A percentile compares a stretch with the other conserved stretches of the same genome.
Evolutionary conservation across 2,329 filamentous ascomycete genomes (phyloP).

Genomic region (Colletotrichum incanum): DNA sequence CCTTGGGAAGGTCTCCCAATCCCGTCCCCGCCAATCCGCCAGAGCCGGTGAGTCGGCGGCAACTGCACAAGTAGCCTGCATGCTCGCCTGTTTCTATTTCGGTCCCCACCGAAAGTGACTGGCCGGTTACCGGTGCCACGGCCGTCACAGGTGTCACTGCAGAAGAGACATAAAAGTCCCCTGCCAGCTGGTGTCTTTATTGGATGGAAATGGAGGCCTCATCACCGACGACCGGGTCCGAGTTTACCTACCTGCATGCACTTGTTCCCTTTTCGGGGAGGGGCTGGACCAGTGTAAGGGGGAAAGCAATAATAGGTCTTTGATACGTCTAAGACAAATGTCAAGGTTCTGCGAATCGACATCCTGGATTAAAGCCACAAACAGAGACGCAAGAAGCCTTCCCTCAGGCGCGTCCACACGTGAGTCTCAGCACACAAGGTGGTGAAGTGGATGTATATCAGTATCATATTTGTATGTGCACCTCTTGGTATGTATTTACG

Average conservation of each 20-base stretch:
- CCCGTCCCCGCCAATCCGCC: background rate
- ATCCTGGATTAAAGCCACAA: background rate
- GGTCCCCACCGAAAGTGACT: constrained; percentile 1
- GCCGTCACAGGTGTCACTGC: background rate
- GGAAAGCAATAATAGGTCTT: background rate
- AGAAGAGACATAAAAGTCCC: background rate
- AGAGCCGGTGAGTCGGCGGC: background rate
- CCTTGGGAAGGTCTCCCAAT: background rate
- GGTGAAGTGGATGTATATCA: background rate
- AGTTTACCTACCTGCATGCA: background rate
- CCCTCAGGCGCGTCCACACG: background rate
- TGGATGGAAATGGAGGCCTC: background rate
- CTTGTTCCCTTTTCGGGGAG: background rate
- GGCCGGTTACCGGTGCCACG: constrained; percentile 3
- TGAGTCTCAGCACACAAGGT: background rate
- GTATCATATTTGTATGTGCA: background rate
- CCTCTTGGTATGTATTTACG: background rate
- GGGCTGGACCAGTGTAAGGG: background rate
- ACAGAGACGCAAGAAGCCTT: background rate
- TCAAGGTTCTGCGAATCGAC: background rate
- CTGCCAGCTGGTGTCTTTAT: background rate
- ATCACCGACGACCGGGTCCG: background rate
- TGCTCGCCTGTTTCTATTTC: background rate
- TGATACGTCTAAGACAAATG: background rate
- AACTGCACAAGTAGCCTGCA: background rate